Evolutionary conservation across 2,329 filamentous ascomycete genomes (phyloP), one percentile per base, ranked within the genome.

Genomic region (Proliferodiscus dingleyae): DNA sequence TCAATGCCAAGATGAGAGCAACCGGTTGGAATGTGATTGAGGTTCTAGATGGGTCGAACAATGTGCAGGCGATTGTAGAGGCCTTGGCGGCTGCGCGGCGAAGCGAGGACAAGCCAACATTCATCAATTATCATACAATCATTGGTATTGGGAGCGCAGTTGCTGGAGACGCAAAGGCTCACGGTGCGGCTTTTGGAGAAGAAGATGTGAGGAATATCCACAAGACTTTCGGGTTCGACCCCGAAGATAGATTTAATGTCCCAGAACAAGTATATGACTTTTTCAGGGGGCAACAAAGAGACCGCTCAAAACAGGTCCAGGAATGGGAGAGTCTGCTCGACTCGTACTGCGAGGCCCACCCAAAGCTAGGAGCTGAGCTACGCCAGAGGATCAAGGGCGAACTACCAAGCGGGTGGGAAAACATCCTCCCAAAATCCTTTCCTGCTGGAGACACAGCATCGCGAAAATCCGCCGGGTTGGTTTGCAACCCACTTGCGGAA

Each of bases 401-500:
- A 36, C 66, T 76, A 42, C 66, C 69, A 0, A 59, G 65, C 7
- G 64, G 75, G 52, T 79, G 73, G 72, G 67, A 64, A 40, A 68
- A 68, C 33, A 63, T 73, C 30, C 72, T 79, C 37, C 52, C 50
- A n/a, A 64, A 66, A 37, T 55, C 59, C 10, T 70, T 78, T 50
- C 70, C 74, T 5, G 69, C 66, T 2, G 61, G 64, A 7, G 67
- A 69, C 0, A 78, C 73, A 1, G 64, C 75, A 0, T 72, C 73
- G 2, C 65, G 75, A 41, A 74, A 74, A 51, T 73, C 72, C 9
- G 67, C 71, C 1, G 72, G 72, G 3, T 52, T 71, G 13, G 61
- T 71, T 16, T 69, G 69, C 52, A 80, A 79, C 50, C 74, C 75
- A 0, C 61, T 80, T 3, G 74, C 75, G 3, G 64, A 68, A 7